Evolutionary conservation across 2,329 filamentous ascomycete genomes (phyloP), one percentile per base, ranked within the genome.

Genomic region (Metarhizium brunneum): DNA sequence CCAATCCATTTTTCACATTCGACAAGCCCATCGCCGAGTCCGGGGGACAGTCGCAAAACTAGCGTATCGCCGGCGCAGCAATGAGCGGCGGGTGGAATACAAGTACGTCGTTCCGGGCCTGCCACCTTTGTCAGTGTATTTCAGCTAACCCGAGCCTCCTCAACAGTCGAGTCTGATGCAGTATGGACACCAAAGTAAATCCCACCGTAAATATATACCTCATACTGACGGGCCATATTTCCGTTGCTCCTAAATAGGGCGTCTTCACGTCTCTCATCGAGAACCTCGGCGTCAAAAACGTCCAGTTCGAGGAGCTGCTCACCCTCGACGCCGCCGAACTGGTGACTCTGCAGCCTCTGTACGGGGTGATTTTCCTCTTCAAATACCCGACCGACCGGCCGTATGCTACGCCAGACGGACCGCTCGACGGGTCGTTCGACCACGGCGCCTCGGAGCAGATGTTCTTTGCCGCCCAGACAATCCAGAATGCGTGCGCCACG

Each of bases 321-420:
- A 87, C 89, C 1, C 85, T 99, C 61, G 92, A 97, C 64, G 78
- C 90, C 6, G 83, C 89, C 53, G 81, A 82, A 56, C 80, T 95
- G 13, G 79, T 82, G 47, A 76, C 85, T 61, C 81, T 91, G 38
- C 85, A 87, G 63, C 88, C 89, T 18, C 80, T 96, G 54, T 95
- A 96, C 75, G 94, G 94, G 66, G 90, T 99, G 63, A 96, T 99
- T 67, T 99, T 99, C 74, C 89, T 99, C 70, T 99, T 99, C 85
- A 97, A 96, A 76, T 99, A 89, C 73, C 89, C 83, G 52, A 91
- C 84, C 58, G 85, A 88, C 68, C 81, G 72, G 58, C 81, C 77
- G 64, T 86, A 78, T 75, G 83, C 75, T 42, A 71, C 71, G 58
- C 73, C 79, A 47, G 78, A 83, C 56, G 80, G 80, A 48, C 91